Evolutionary conservation across 345 rosid species (phyloP).

Genomic region (Brassica cretica): DNA sequence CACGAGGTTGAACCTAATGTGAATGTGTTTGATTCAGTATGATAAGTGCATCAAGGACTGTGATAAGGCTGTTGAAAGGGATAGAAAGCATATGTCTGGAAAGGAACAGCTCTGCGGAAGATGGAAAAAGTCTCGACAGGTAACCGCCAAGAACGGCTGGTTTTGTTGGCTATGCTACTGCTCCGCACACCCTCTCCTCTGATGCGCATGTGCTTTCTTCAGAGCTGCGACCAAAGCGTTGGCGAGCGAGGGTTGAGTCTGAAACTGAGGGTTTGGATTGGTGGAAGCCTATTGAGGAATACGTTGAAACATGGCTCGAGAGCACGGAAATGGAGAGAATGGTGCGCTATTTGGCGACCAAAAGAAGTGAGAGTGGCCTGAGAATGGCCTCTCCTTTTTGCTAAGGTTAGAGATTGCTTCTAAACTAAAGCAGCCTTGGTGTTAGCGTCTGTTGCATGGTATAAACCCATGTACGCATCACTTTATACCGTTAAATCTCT

Average conservation of each 20-base stretch:
- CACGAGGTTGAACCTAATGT: too few species aligned
- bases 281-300: conserved; percentile 74
- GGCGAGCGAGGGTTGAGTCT: conserved; percentile 43
- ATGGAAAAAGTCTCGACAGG: too few species aligned
- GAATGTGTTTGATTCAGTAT: too few species aligned
- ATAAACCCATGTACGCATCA: conserved; percentile 88
- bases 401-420: conserved; percentile 89
- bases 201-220: conserved; percentile 82
- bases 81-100: too few species aligned
- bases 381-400: conserved; percentile 88
- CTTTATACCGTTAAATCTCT: conserved; percentile 36
- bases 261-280: conserved; percentile 47
- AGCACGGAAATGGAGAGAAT: conserved; percentile 63
- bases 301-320: conserved; percentile 82
- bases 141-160: conserved; percentile 39
- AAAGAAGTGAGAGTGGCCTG: conserved; percentile 58
- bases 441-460: conserved; percentile 96
- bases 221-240: conserved; percentile 67
- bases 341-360: conserved; percentile 47
- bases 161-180: conserved; percentile 66
- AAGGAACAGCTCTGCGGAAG: too few species aligned
- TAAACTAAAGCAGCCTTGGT: conserved; percentile 86
- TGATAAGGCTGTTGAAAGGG: too few species aligned
- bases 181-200: conserved; percentile 66
- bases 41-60: too few species aligned